These are phyloP conservation scores for Cyclostephanos tholiformis DNA, from an alignment of 108 stramenopile species.

Conservation along the genomic window DNA sequence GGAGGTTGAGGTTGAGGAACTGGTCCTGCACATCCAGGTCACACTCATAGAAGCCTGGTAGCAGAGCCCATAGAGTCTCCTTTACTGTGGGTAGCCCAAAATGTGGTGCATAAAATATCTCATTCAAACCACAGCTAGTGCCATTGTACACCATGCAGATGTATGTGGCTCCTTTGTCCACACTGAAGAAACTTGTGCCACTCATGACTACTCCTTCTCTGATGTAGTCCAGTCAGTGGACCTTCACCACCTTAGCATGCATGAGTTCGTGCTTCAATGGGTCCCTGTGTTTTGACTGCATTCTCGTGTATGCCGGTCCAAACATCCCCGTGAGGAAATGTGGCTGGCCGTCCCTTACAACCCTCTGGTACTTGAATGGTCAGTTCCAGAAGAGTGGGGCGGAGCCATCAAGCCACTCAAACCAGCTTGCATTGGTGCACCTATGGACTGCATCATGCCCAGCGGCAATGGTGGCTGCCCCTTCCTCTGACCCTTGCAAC, in stretches of 20 bases:
- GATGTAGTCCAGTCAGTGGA: constrained; percentile 22
- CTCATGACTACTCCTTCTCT: background rate
- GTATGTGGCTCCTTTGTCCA: constrained; percentile 44
- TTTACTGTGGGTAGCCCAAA: constrained; percentile 45
- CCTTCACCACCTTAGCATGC: constrained; percentile 26
- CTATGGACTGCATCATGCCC: too few species aligned
- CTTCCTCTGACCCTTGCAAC: constrained; percentile 31
- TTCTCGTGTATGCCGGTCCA: constrained; percentile 5
- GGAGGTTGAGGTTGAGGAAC: constrained; percentile 48
- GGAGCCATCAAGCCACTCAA: constrained; percentile 50
- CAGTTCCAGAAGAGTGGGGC: constrained; percentile 48
- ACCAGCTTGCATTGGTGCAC: constrained; percentile 32
- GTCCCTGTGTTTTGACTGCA: background rate
- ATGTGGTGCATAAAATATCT: constrained; percentile 38
- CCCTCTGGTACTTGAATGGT: constrained; percentile 11
- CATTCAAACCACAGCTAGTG: constrained; percentile 52
- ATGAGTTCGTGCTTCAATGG: background rate
- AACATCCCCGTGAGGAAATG: constrained; percentile 10
- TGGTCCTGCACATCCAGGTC: constrained; percentile 54
- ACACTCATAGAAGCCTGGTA: constrained; percentile 25
- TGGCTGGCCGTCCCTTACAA: constrained; percentile 31
- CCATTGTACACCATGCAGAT: too few species aligned
- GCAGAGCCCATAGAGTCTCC: background rate
- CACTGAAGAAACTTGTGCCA: constrained; percentile 36
- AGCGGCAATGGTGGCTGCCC: constrained; percentile 19